Conservation (phyloP, 495 filamentous ascomycete species). For the Ascodesmis nigricans region DNA sequence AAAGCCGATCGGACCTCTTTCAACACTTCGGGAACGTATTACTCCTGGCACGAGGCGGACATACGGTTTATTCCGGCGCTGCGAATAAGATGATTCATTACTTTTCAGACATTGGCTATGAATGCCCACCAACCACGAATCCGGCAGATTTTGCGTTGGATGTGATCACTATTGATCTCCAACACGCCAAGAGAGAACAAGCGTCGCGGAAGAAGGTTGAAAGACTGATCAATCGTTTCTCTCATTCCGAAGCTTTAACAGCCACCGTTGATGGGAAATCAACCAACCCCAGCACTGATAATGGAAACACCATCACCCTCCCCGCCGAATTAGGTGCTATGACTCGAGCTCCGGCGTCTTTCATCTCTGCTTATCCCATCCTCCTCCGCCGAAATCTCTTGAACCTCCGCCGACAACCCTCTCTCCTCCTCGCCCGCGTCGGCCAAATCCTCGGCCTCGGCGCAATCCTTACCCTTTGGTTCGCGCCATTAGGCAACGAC, state of each 20-base stretch:
- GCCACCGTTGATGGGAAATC: conserved; percentile 16
- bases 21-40: conserved; percentile 45
- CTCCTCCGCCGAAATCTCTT: conserved; percentile 39
- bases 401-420: conserved; percentile 45
- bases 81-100: conserved; percentile 42
- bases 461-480: conserved; percentile 45
- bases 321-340: conserved; percentile 49
- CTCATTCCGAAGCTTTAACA: conserved; percentile 21
- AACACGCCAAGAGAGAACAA: conserved; percentile 35
- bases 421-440: conserved; percentile 37
- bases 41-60: conserved; percentile 44
- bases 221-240: conserved; percentile 34
- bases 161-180: conserved; percentile 50
- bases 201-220: conserved; percentile 36
- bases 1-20: conserved; percentile 51
- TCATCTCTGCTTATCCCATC: conserved; percentile 38
- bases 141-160: conserved; percentile 58
- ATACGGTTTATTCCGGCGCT: conserved; percentile 42
- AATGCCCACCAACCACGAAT: conserved; percentile 44
- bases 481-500: conserved; percentile 44
- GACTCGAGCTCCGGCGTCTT: conserved; percentile 36
- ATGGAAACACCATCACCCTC: conserved; percentile 28
- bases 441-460: conserved; percentile 46
- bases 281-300: conserved; percentile 4
- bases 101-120: conserved; percentile 35